A percentile compares a stretch with the other conserved stretches of the same genome.
Evolutionary conservation across 78 protist genomes (phyloP).

Genomic region (Dictyostelium discoideum): DNA sequence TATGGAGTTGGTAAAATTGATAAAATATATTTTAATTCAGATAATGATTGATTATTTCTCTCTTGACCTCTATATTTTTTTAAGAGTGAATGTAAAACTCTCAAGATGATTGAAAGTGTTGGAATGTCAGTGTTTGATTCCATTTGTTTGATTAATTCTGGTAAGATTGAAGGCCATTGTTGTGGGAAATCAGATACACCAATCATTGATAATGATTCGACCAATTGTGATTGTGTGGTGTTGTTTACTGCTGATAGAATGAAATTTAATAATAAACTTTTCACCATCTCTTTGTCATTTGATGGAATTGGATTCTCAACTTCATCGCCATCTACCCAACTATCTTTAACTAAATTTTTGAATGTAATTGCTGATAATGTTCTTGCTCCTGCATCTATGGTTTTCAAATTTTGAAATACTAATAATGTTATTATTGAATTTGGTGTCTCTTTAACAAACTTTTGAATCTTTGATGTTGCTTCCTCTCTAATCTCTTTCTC

Average conservation of each 20-base stretch:
- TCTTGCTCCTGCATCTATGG: neutral
- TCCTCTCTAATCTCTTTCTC: neutral
- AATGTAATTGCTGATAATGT: constrained; percentile 19
- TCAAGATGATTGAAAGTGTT: neutral
- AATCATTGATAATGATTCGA: constrained; percentile 64
- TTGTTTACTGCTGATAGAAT: constrained; percentile 20
- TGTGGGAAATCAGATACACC: constrained; percentile 77
- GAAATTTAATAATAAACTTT: constrained; percentile 8
- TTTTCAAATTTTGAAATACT: neutral
- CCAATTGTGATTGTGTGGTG: constrained; percentile 12
- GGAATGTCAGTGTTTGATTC: neutral
- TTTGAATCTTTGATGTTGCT: constrained; percentile 8
- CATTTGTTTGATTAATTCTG: constrained; percentile 16
- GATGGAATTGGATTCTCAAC: constrained; percentile 33
- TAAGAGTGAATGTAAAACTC: constrained; percentile 27
- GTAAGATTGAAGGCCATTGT: constrained; percentile 76
- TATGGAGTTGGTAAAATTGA: constrained; percentile 30
- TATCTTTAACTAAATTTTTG: constrained; percentile 53
- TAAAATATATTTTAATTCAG: constrained; percentile 59
- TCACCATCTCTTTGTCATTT: constrained; percentile 17
- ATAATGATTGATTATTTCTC: neutral
- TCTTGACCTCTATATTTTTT: constrained; percentile 22
- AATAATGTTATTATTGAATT: neutral
- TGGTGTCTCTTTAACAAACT: neutral
- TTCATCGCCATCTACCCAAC: constrained; percentile 46